phyloP scores from a whole-genome alignment of 768 basidiomycete genomes.

The Omphalotus guepiniiformis region DNA sequence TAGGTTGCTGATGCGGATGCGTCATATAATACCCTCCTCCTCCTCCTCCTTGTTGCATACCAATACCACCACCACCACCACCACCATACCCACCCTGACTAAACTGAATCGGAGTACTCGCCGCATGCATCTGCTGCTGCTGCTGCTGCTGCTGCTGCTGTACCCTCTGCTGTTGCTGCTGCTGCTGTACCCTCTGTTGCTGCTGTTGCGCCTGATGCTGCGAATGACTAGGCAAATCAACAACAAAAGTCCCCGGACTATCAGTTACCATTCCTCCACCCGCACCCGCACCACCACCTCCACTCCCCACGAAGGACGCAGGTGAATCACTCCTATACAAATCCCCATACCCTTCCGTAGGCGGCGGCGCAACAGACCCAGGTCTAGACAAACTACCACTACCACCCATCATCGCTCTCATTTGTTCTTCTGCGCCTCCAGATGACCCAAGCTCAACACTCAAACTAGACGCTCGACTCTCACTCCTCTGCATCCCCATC shows the following conservation, averaged over 20 bases:
- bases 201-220: slow-evolving; percentile 2
- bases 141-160: not conserved
- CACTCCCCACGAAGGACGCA: slow-evolving; percentile 24
- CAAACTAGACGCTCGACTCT: slow-evolving; percentile 14
- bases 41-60: not conserved
- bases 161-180: not conserved
- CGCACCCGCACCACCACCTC: not conserved
- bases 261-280: slow-evolving; percentile 6
- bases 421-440: too few relatives aligned
- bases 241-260: slow-evolving; percentile 2
- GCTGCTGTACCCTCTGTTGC: too few relatives aligned
- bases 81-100: not conserved
- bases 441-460: slow-evolving; percentile 23
- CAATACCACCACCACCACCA: not conserved
- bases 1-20: not conserved
- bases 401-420: not conserved
- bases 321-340: slow-evolving; percentile 41
- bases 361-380: slow-evolving; percentile 9
- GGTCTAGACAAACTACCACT: slow-evolving; percentile 4
- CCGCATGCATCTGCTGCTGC: slow-evolving; percentile 1
- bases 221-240: slow-evolving; percentile 6
- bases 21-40: not conserved
- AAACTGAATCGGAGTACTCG: not conserved
- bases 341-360: slow-evolving; percentile 22
- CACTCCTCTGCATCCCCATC: slow-evolving; percentile 26